A percentile compares a stretch with the other conserved stretches of the same genome.
phyloP scores from a whole-genome alignment of 1,284 basidiomycete genomes.

The Cryptococcus floricola region DNA sequence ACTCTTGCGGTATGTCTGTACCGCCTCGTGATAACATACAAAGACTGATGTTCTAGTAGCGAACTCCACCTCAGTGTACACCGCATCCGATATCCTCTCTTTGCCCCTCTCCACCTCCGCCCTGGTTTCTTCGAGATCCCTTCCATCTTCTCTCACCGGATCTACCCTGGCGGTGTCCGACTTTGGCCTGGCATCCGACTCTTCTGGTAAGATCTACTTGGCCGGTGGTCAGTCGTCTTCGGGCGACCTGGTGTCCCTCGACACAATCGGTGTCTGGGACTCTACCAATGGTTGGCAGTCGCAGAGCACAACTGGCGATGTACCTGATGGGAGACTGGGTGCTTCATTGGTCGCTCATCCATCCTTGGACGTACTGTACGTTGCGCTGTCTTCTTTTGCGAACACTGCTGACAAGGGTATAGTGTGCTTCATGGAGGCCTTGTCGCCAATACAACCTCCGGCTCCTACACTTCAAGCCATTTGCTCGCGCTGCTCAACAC shows the following conservation, averaged over 20 bases:
- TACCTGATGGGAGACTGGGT: constrained; percentile 42
- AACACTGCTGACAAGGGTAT: constrained; percentile 5
- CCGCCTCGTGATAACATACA: not conserved
- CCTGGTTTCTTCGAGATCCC: constrained; percentile 20
- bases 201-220: constrained; percentile 37
- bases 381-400: not conserved
- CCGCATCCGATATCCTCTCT: constrained; percentile 34
- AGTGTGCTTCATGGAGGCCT: constrained; percentile 45
- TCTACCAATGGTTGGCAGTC: constrained; percentile 34
- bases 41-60: not conserved
- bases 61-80: constrained; percentile 34
- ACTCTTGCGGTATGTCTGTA: constrained; percentile 37
- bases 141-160: constrained; percentile 36
- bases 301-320: constrained; percentile 34
- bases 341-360: constrained; percentile 47
- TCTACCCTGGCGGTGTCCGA: constrained; percentile 41
- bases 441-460: constrained; percentile 12
- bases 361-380: constrained; percentile 35
- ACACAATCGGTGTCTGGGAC: constrained; percentile 40
- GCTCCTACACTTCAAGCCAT: constrained; percentile 23
- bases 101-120: constrained; percentile 29
- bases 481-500: constrained; percentile 44
- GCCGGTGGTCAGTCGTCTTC: constrained; percentile 39
- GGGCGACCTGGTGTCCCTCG: constrained; percentile 34
- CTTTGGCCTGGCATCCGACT: constrained; percentile 35